phyloP scores from a whole-genome alignment of 2,329 filamentous ascomycete species.

The Fusarium neocosmosporiellum region DNA sequence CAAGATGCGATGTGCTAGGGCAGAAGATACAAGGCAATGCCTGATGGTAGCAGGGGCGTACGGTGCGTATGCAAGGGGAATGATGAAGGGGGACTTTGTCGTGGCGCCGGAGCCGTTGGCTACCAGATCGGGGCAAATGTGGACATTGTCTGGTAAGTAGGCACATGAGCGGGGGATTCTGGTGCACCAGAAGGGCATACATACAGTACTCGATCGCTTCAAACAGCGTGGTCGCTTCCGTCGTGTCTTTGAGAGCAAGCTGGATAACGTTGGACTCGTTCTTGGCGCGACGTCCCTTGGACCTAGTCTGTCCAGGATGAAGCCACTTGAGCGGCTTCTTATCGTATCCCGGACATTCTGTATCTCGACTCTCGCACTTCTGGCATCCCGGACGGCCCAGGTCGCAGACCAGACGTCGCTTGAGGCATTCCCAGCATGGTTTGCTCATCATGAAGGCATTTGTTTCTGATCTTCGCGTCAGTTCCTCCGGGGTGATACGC shows the following conservation, averaged over 20 bases:
- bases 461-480: not conserved
- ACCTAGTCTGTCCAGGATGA: constrained; percentile 33
- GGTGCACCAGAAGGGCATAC: not conserved
- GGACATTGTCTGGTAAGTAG: constrained; percentile 21
- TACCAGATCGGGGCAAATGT: constrained; percentile 35
- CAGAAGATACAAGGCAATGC: constrained; percentile 22
- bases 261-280: constrained; percentile 10
- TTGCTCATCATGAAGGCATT: constrained; percentile 4
- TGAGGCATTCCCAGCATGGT: constrained; percentile 36
- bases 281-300: constrained; percentile 25
- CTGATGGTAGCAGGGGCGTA: constrained; percentile 11
- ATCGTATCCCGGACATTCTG: constrained; percentile 32
- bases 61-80: not conserved
- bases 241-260: constrained; percentile 1
- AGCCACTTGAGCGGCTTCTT: constrained; percentile 38
- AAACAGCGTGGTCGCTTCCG: not conserved
- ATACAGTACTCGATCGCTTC: constrained; percentile 25
- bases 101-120: constrained; percentile 11
- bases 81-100: constrained; percentile 13
- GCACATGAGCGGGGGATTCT: not conserved
- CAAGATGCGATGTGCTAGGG: constrained; percentile 30
- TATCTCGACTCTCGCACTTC: constrained; percentile 22
- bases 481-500: not conserved
- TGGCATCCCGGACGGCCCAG: constrained; percentile 21
- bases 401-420: constrained; percentile 34